Base-by-base conservation (phyloP, 1,284 basidiomycete species). In the Heimioporus punctisporus region DNA sequence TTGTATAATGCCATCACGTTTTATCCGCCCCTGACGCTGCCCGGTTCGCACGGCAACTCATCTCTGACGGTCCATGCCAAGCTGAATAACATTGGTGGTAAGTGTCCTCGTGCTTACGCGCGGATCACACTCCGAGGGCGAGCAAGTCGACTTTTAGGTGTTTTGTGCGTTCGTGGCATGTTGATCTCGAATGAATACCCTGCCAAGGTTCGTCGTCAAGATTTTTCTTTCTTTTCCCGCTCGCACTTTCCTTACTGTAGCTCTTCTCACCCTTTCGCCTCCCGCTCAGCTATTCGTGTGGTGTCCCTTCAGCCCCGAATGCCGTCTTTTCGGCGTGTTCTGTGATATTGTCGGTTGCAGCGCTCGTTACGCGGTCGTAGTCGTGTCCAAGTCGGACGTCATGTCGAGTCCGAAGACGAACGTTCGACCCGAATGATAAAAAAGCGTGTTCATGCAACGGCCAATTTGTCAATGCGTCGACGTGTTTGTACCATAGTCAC, bases 81-180 rank as follows among this genome's bases (percentile, higher is more conserved):
- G 63, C 74, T 90, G 8, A 85, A 82, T 66, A 82, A 82, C 51
- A 68, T 84, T 17, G 81, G 81, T 83, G 2, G 65, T 78, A 4
- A 78, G 83, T 54, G 82, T 82, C 6, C 61, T 86, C n/a, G 76
- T 85, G 2, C 75, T 90, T 37, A 80, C 80, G 0, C 56, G 75
- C 12, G 81, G 80, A 63, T 75, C 85, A n/a, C 68, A 70, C 21
- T 76, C 76, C 9, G 55, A 60, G 15, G 72, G 72, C 56, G 82
- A 85, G 51, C 73, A 76, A 31, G 56, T 76, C 27, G 78, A 86
- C 6, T 91, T 90, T 64, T 88, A 81, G 81, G 82, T 85, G 15
- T 91, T 91, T 63, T 90, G 88, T 62, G 70, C 78, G 9, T 91
- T 89, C 59, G 88, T 91, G 66, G 84, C 81, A 11, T 90, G 86